Conservation (phyloP, 139 green algal genomes). For the Tetradesmus obliquus region DNA sequence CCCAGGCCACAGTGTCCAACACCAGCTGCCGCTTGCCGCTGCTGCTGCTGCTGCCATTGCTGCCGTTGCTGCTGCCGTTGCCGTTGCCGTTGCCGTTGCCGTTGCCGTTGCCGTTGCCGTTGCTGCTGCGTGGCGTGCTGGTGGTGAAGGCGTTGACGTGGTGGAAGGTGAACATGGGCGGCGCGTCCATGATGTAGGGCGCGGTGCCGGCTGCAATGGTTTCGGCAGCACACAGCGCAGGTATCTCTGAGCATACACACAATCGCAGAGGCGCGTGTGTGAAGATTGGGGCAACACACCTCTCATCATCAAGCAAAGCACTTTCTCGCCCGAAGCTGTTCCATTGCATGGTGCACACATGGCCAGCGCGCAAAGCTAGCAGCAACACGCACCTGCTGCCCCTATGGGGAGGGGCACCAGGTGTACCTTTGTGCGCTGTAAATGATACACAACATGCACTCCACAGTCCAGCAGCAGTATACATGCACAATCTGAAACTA, state of each 20-base stretch:
- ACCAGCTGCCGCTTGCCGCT: slow-evolving; percentile 48
- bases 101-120: not conserved
- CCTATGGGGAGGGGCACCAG: slow-evolving; percentile 26
- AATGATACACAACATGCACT: slow-evolving; percentile 60
- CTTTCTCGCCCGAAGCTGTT: too few species aligned
- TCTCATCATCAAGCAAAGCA: too few species aligned
- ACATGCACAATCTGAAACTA: not conserved
- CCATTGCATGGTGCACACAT: too few species aligned
- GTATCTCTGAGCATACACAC: not conserved
- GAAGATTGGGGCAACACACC: too few species aligned
- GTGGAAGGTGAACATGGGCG: slow-evolving; percentile 81
- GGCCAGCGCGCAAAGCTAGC: too few species aligned
- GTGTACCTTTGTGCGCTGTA: slow-evolving; percentile 37
- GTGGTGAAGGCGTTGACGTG: slow-evolving; percentile 82
- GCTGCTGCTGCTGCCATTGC: not conserved
- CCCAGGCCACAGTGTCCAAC: slow-evolving; percentile 71
- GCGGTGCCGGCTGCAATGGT: slow-evolving; percentile 6
- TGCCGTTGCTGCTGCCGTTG: not conserved
- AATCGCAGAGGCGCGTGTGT: too few species aligned
- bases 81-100: slow-evolving; percentile 79
- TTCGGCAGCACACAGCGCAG: not conserved
- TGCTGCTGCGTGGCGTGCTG: not conserved
- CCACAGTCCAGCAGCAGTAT: slow-evolving; percentile 47
- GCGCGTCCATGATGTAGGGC: slow-evolving; percentile 33
- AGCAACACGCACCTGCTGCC: slow-evolving; percentile 15